These are phyloP conservation scores for Aspergillus japonicus DNA, from an alignment of 2,329 filamentous ascomycete genomes.

Conservation along the genomic window DNA sequence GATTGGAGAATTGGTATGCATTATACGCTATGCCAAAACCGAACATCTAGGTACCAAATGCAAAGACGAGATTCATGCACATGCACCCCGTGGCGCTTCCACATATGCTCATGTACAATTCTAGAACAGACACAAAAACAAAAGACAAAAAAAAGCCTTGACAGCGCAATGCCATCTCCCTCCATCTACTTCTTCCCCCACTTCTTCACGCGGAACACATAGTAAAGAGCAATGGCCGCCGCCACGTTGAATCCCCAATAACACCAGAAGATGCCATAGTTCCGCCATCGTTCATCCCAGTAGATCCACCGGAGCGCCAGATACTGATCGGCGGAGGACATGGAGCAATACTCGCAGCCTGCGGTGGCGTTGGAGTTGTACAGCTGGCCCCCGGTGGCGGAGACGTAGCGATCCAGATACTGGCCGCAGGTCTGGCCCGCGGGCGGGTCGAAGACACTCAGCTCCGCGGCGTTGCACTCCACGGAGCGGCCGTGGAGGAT, in stretches of 20 bases:
- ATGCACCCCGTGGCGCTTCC: no score
- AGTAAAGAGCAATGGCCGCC: conserved; percentile 1
- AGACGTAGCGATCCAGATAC: conserved; percentile 4
- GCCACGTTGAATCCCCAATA: conserved; percentile 2
- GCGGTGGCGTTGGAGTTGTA: conserved; percentile 1
- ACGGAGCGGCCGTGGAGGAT: neutral
- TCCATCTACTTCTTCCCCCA: conserved; percentile 2
- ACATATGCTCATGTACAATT: no score
- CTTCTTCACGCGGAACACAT: conserved; percentile 7
- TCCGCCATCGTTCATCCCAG: conserved; percentile 5
- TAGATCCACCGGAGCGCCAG: conserved; percentile 1
- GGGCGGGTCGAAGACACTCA: conserved; percentile 5
- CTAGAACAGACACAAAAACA: neutral
- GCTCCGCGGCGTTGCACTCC: conserved; percentile 1
- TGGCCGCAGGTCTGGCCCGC: conserved; percentile 1
- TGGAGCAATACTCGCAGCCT: conserved; percentile 5
- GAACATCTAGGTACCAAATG: no score
- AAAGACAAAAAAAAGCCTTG: neutral
- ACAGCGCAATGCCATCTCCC: no score
- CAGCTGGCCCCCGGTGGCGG: neutral
- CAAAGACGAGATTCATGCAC: no score
- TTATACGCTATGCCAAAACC: no score
- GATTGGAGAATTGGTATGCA: no score
- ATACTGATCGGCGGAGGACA: conserved; percentile 1
- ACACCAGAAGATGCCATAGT: conserved; percentile 9